Evolutionary conservation across 2,329 filamentous ascomycete genomes (phyloP), one percentile per base, ranked within the genome.

Genomic region (Aspergillus versicolor): DNA sequence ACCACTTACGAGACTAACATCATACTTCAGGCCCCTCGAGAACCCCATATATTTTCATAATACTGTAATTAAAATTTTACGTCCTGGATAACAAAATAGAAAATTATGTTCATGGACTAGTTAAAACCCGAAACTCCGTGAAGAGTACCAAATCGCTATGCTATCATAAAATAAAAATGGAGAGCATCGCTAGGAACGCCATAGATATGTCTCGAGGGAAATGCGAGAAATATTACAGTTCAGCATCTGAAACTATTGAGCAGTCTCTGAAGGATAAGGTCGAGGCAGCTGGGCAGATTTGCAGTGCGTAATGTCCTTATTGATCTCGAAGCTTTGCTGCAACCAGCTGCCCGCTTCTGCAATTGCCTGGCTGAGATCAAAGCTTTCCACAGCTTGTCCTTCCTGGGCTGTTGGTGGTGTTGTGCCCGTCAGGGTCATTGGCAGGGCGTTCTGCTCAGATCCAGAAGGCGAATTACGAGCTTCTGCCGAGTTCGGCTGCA

Each of bases 341-440:
- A 79, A 63, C 68, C 75, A 79, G 59, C 74, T 78, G 5, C 76
- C 76, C 9, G 76, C 68, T 54, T 79, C 77, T 5, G 72, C 73
- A n/a, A 79, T 77, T 1, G 75, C 75, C 61, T 76, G 72, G 43
- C 69, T 74, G 5, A 78, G 68, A 54, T 77, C 72, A 50, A 79
- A 78, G n/a, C 67, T 70, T 9, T 76, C 73, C 11, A 53, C 61
- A 17, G 67, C 68, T 61, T 76, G 75, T 4, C 72, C 71, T 54
- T 75, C 72, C 52, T 74, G 72, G 11, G 61, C 67, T 7, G 67
- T 73, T 12, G 64, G 62, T 1, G 66, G 67, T 4, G 70, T 72
- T 8, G 73, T 71, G 7, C 67, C 71, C 7, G 67, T 67, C 8
- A 73, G 57, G 5, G 67, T 69, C 56, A 73, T 72, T 7, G 70